Evolutionary conservation across 2,329 filamentous ascomycete species (phyloP), one percentile per base, ranked within the genome.

Genomic region (Xenoacremonium recifei): DNA sequence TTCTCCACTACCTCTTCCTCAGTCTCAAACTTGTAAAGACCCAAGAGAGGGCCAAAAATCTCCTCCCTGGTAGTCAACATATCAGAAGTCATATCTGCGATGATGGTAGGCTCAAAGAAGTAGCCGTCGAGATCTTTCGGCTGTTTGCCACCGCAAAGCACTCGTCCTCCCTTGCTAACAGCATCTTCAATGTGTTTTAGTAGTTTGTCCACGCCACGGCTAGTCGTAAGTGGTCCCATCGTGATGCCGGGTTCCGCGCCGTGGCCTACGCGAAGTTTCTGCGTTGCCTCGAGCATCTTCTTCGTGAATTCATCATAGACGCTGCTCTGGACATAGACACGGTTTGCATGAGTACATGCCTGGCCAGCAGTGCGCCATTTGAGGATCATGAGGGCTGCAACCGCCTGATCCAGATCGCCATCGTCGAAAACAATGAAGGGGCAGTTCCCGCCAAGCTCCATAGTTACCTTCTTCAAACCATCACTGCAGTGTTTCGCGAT

Each of bases 391-490:
- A 84, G 80, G 15, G 83, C 84, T 0, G 71, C 67, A 4, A 89
- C 78, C 0, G 85, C 84, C 15, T 71, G 69, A 29, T 86, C 82
- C 12, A 87, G 50, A 48, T 87, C 73, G 15, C 83, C 83, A 58
- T 87, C 84, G 21, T 84, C 77, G 40, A 84, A 73, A 2, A 87
- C 73, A 43, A 89, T 77, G 2, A 82, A 77, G 3, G 76, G 77
- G 2, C 80, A 80, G 59, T 88, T 88, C 3, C 84, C 85, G 0
- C 85, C 85, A 0, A 89, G 71, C 59, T 89, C 85, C 59, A 89
- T 73, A 1, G 86, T 67, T 5, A 78, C 72, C 1, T 82, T 84
- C 65, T 89, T 89, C 35, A 87, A 67, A 48, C 80, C 70, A 54
- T 76, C 75, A 5, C 80, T 83, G 4, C 80, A 80, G 2, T 73